Base-by-base conservation (phyloP, 129 eudicot genomes). In the sunflower (Helianthus annuus) region DNA sequence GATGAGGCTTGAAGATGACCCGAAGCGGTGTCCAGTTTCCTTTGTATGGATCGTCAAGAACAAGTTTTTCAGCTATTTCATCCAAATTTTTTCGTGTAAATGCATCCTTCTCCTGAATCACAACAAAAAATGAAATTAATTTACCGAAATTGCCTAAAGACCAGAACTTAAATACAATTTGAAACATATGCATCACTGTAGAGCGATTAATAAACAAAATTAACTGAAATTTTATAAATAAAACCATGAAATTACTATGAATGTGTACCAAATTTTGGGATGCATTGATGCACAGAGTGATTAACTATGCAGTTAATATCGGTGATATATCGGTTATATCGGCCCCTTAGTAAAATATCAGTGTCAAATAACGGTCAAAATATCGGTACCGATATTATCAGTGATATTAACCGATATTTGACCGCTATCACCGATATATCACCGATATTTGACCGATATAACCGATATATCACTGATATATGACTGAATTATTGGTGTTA, bases 1-100 rank as follows among this genome's bases (percentile, higher is more conserved):
- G 96, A 79, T 95, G 99, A 78, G 99, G 96, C 83, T 86, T 88
- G 81, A 95, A 95, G 53, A 95, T 78, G 53, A 88, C 85, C 1
- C 96, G 90, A 3, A 94, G 68, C 0, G 94, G 96, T 29, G 87
- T 81, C 97, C 99, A 88, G 48, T 73, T 78, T 64, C 80, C 79
- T 68, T 74, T 76, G 71, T 60, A 88, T 49, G 99, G 99, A 75
- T 95, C 97, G 74, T 88, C 91, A 61, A 71, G 80, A 72, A 75
- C 83, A 49, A 95, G 94, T 46, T 80, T 84, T 86, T 78, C 89
- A 52, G 99, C 91, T 72, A 90, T 79, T 14, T 71, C 84, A 69
- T 95, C 81, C 84, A 95, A 81, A 68, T 86, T 71, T 2, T 78
- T 77, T 49, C 96, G 75, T 1, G 83, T 86, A 62, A 95, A 90